These are phyloP conservation scores for Lumnitzera littorea DNA, from an alignment of 345 rosid genomes.

Conservation along the genomic window DNA sequence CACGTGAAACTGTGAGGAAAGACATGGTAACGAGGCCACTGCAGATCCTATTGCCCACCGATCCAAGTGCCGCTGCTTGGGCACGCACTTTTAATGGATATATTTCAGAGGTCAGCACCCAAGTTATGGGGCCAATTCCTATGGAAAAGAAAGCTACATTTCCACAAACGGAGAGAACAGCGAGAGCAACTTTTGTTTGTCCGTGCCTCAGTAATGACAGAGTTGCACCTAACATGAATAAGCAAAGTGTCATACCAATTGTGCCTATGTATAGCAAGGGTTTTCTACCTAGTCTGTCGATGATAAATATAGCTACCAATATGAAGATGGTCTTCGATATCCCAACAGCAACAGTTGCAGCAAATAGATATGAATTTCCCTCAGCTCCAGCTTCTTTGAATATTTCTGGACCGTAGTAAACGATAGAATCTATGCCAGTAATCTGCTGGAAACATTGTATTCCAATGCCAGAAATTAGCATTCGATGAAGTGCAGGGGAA, in stretches of 20 bases:
- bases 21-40: constrained; percentile 82
- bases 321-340: constrained; percentile 57
- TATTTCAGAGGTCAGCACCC: constrained; percentile 82
- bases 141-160: constrained; percentile 79
- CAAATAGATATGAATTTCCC: constrained; percentile 51
- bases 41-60: constrained; percentile 67
- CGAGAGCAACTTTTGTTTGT: constrained; percentile 29
- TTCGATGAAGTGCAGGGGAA: constrained; percentile 50
- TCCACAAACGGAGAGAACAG: constrained; percentile 54
- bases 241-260: constrained; percentile 70
- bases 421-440: constrained; percentile 72
- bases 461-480: constrained; percentile 71
- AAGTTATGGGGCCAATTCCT: constrained; percentile 74
- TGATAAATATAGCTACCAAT: constrained; percentile 55
- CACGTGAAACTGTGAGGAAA: constrained; percentile 53
- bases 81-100: constrained; percentile 71
- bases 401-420: constrained; percentile 78
- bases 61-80: constrained; percentile 74
- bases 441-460: constrained; percentile 90
- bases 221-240: constrained; percentile 45
- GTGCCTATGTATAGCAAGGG: constrained; percentile 78
- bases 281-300: constrained; percentile 66
- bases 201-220: constrained; percentile 49
- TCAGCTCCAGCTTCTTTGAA: constrained; percentile 53
- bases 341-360: constrained; percentile 76